Evolutionary conservation across 208 protist genomes (phyloP), one percentile per base, ranked within the genome.

Genomic region (Lotmaria passim): DNA sequence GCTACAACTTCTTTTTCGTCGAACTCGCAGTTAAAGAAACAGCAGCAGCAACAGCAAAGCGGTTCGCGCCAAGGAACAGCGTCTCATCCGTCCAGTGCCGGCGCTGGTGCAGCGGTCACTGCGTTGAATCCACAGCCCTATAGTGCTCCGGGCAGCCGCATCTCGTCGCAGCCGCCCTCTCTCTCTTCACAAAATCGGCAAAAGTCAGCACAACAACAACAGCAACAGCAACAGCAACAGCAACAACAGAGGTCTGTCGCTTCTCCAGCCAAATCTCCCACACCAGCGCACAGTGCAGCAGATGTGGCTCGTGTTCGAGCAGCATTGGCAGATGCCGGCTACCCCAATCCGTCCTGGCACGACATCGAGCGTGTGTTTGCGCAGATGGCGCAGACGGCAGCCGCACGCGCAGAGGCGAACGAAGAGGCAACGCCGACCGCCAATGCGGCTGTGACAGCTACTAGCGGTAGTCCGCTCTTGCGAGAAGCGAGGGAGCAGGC

Each of bases 301-400:
- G 73, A 87, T 41, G 62, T 87, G 10, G 58, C 68, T n/a, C 64
- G 81, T 10, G 89, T 83, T 33, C 60, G 75, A 3, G 70, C 79
- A 19, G 78, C 79, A 26, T 73, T 91, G 30, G 73, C 72, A 2
- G 71, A 66, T 1, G 65, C 75, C 4, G 89, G 86, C 12, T 91
- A 91, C 62, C 75, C 79, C 3, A 75, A 87, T 71, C 81, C 83
- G 21, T 81, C 83, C 30, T 50, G 57, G n/a, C 56, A 68, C 11
- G 89, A 90, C 55, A 83, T 94, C 41, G 79, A 80, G 30, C 64
- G 79, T 28, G 86, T 90, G 23, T 73, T 91, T n/a, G 73, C 78
- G 52, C 81, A 89, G 19, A 71, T 85, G 31, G 57, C 44, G 4
- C 34, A 7, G 28, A 55, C 43, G 33, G 44, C 30, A 50, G 26